Conservation (phyloP, 2,329 filamentous ascomycete genomes). For the Paecilomyces sp. region DNA sequence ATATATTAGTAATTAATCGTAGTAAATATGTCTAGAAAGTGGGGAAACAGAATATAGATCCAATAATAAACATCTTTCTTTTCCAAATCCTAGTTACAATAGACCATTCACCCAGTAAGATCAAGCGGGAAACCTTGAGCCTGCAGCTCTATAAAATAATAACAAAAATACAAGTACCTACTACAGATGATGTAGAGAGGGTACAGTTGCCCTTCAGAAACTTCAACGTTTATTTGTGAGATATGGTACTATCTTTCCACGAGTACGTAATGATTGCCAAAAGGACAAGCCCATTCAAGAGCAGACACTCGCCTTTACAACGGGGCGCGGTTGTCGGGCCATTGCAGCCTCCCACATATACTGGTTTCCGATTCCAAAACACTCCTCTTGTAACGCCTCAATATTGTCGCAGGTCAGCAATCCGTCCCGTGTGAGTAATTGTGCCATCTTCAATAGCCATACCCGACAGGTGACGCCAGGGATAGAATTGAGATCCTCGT, state of each 20-base stretch:
- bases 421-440: constrained; percentile 9
- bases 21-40: background rate
- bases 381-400: constrained; percentile 13
- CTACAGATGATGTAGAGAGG: no score
- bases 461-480: constrained; percentile 17
- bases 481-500: constrained; percentile 15
- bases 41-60: no score
- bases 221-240: no score
- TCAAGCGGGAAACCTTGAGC: no score
- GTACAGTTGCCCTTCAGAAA: no score
- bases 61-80: no score
- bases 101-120: no score
- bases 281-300: constrained; percentile 1
- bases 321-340: constrained; percentile 10
- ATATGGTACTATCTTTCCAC: no score
- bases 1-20: background rate
- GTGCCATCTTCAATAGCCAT: constrained; percentile 14
- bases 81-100: no score
- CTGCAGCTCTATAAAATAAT: no score
- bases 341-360: background rate
- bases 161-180: no score
- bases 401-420: constrained; percentile 9
- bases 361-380: constrained; percentile 10
- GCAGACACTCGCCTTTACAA: constrained; percentile 9
- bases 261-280: background rate